Base-by-base conservation (phyloP, 805 yeast species). In the Teunomyces stri region DNA sequence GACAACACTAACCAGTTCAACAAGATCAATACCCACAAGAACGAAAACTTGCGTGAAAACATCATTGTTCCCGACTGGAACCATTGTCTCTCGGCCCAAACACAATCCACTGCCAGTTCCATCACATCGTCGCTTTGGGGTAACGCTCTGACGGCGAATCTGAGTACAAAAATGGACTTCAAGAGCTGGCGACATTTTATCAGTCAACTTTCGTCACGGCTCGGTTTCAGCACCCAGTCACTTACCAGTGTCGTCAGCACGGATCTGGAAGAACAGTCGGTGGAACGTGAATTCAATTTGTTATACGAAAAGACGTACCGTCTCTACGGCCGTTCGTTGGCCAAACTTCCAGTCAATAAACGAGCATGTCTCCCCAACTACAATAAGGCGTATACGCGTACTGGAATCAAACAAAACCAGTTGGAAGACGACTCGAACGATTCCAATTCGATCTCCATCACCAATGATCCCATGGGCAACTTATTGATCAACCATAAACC, bases 41-140 rank as follows among this genome's bases (percentile, higher is more conserved):
- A 72, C 55, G 76, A 72, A 51, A 70, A 72, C 56, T 53, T 72
- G 34, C 52, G 50, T 33, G 75, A 69, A 43, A 72, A 72, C 51
- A 52, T 64, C 9, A 68, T 72, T 44, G 76, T 72, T 10, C 78
- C 78, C 10, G 63, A 62, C 43, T 72, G 78, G 78, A 55, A 65
- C 28, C 50, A 50, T 35, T 72, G 78, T 50, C 57, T 72, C 21
- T 71, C 72, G 1, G 47, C 43, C 9, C 71, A 61, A 42, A 51
- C 50, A 12, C 53, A 61, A 3, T 46, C 55, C 6, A 38, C 53
- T 2, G 25, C 54, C 7, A 42, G 55, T 4, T 48, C 60, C 1
- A 52, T 59, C 15, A 52, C 65, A 2, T 40, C 51, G 12, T 34
- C 57, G 4, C 33, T 66, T 3, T 61, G 66, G 48, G 69, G 64